Evolutionary conservation across 768 basidiomycete genomes (phyloP).

Genomic region (Mycena vulgaris): DNA sequence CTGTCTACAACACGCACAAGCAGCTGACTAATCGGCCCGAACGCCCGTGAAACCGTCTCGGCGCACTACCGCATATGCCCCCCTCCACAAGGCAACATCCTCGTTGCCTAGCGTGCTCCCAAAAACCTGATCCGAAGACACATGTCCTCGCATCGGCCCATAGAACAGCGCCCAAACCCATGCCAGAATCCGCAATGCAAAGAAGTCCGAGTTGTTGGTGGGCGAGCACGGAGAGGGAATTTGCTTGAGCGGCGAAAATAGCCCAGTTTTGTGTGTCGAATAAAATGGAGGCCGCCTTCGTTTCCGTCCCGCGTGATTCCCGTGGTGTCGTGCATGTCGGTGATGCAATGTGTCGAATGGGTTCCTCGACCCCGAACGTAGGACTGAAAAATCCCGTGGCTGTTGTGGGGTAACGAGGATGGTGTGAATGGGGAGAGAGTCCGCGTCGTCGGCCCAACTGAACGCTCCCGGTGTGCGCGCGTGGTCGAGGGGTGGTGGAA

Average conservation of each 20-base stretch:
- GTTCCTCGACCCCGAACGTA: constrained; percentile 10
- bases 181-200: neutral
- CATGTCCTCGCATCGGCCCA: neutral
- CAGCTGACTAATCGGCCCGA: too few species aligned
- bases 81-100: too few species aligned
- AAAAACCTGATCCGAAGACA: neutral
- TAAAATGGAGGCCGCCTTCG: neutral
- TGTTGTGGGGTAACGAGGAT: neutral
- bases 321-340: neutral
- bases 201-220: neutral
- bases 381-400: constrained; percentile 14
- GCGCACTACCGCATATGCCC: too few species aligned
- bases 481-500: neutral
- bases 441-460: constrained; percentile 6
- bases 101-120: neutral
- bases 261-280: neutral
- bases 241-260: neutral
- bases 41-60: too few species aligned
- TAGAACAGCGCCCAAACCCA: neutral
- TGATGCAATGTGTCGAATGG: constrained; percentile 7
- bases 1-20: too few species aligned
- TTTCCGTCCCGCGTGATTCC: neutral
- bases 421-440: constrained; percentile 9
- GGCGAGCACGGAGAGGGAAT: neutral
- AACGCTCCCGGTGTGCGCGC: neutral